Conservation (phyloP, 2,329 filamentous ascomycete species). For the Passalora sequoiae region DNA sequence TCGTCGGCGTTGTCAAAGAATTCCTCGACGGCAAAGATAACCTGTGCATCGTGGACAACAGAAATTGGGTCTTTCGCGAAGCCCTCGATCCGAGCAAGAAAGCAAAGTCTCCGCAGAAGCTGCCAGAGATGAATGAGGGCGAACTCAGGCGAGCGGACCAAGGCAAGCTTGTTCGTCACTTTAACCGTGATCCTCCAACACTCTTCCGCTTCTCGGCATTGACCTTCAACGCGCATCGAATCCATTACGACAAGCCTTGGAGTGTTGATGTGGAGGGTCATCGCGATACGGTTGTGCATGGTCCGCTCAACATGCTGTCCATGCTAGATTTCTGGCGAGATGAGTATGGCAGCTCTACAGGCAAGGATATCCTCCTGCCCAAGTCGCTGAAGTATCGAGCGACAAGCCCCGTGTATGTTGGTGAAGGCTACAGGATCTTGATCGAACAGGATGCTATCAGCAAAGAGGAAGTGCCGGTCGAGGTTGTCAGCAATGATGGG, state of each 20-base stretch:
- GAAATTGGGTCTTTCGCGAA: slow-evolving; percentile 17
- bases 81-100: slow-evolving; percentile 11
- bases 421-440: slow-evolving; percentile 14
- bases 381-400: slow-evolving; percentile 15
- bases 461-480: slow-evolving; percentile 6
- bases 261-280: slow-evolving; percentile 15
- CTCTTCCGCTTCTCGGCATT: slow-evolving; percentile 14
- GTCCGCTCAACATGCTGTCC: slow-evolving; percentile 13
- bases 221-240: slow-evolving; percentile 17
- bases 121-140: not conserved
- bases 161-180: slow-evolving; percentile 6
- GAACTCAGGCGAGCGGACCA: slow-evolving; percentile 2
- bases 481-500: slow-evolving; percentile 12
- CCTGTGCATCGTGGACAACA: slow-evolving; percentile 8
- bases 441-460: slow-evolving; percentile 7
- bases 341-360: slow-evolving; percentile 1
- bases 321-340: slow-evolving; percentile 17
- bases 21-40: slow-evolving; percentile 9
- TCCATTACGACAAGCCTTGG: slow-evolving; percentile 16
- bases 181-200: slow-evolving; percentile 3
- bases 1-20: slow-evolving; percentile 13
- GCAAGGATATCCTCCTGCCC: slow-evolving; percentile 7
- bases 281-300: slow-evolving; percentile 14
- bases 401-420: slow-evolving; percentile 14
- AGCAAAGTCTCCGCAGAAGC: slow-evolving; percentile 7